Evolutionary conservation across 2,329 filamentous ascomycete genomes (phyloP), one percentile per base, ranked within the genome.

Genomic region (Alternaria sp.): DNA sequence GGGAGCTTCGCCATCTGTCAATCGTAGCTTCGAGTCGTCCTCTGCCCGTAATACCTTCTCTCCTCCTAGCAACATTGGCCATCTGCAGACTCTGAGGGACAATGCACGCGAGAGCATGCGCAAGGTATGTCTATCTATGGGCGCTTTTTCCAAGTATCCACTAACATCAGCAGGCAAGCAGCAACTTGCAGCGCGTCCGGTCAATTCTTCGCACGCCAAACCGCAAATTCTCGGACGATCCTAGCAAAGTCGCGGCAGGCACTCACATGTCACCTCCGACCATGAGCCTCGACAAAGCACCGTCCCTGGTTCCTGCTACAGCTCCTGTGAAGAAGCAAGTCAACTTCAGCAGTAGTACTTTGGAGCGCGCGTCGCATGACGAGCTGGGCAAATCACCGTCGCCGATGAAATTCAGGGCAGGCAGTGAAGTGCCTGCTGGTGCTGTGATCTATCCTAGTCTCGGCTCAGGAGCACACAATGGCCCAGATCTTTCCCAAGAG

Each of bases 281-380:
- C 46, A 68, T 67, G 62, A 68, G 80, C 44, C 76, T 85, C 12
- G 83, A 88, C 30, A 88, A 87, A 70, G 81, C 84, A 21, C 76
- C 89, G 30, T 85, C 85, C 55, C 76, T 83, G 4, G 76, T 78
- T 25, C 81, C 88, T 58, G 89, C 88, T 6, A 93, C 91, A 1
- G 91, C 91, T 8, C 89, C 89, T 30, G 86, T 89, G 23, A 92
- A 89, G 78, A 97, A 96, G 82, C 90, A 88, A 60, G 92, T 97
- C 37, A 89, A 92, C 55, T 97, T 97, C 73, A 93, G 91, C 0
- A 90, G 90, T 0, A 89, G 88, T 64, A 89, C 90, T 37, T 87
- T 92, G 68, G 68, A 82, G 76, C 71, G 78, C 63, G 61, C 73
- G 10, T 69, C 77, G 21, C 65, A 71, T 18, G 74, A 79, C 18